Base-by-base conservation (phyloP, 1,139 yeast species). In the Blastobotrys serpentis region DNA sequence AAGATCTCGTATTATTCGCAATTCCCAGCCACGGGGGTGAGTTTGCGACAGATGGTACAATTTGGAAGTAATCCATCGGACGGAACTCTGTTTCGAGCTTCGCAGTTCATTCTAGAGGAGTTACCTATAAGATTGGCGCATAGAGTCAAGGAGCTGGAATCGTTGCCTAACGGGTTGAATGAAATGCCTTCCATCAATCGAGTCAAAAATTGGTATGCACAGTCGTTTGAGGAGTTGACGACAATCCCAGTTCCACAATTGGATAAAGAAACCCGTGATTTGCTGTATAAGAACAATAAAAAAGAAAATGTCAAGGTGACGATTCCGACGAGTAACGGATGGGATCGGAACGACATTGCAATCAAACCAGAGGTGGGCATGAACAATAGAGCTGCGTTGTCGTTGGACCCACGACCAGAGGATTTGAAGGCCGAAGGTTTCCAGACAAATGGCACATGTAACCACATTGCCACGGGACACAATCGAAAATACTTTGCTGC, bases 191-290 rank as follows among this genome's bases (percentile, higher is more conserved):
- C 89, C 2, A 86, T 92, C 43, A 72, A 77, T 50, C 77, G 82
- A 56, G 96, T 89, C 17, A 78, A 83, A 54, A 82, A 86, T 63
- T 89, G 96, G 96, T 89, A 89, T 62, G 92, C 94, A 2, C 95
- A 87, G 66, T 83, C 92, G 14, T 89, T 88, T 65, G 89, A 87
- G 59, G 96, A 88, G 61, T 74, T 88, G 57, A 81, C 86, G 10
- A 70, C 75, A 10, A 57, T 72, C 21, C 64, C 65, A 19, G 57
- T 60, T 17, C 73, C 74, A 1, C 54, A 52, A 36, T 55, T 70
- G 30, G 47, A 59, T 13, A 43, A 56, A 10, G 69, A 65, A 32
- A 52, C 66, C 19, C 61, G 62, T 46, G 43, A 51, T 23, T 47
- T 55, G 51, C 55, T 66, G 13, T 65, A 65, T 52, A 54, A 55